phyloP scores from a whole-genome alignment of 305 asterid genomes.

The Fraxinus baroniana region DNA sequence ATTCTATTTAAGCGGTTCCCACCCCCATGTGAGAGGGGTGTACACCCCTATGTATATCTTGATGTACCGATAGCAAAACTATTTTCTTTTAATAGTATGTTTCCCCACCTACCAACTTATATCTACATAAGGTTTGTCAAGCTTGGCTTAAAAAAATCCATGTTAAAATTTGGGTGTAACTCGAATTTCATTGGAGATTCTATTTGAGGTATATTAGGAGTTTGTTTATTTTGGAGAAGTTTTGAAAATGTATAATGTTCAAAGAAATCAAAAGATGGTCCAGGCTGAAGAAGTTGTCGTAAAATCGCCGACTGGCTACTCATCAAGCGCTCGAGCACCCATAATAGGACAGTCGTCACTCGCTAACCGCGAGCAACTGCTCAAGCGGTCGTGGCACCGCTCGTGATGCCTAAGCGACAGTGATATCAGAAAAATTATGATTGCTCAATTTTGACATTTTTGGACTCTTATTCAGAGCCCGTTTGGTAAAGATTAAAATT shows the following conservation, averaged over 20 bases:
- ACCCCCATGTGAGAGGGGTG: too few species aligned
- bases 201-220: not conserved
- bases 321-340: too few species aligned
- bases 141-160: too few species aligned
- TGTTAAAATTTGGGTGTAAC: not conserved
- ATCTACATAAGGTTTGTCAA: not conserved
- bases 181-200: not conserved
- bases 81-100: not conserved
- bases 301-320: not conserved
- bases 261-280: not conserved
- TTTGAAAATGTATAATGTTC: not conserved
- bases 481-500: too few species aligned
- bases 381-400: too few species aligned
- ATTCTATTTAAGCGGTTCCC: too few species aligned
- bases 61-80: too few species aligned
- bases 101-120: not conserved
- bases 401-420: not conserved
- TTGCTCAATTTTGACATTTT: not conserved
- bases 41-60: too few species aligned
- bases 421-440: not conserved
- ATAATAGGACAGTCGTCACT: too few species aligned
- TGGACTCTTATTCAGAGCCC: not conserved
- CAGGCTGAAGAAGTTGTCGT: not conserved
- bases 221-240: not conserved
- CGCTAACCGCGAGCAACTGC: too few species aligned